Evolutionary conservation across 202 grass and related monocot genomes (phyloP).

Genomic region (Hordeum pubiflorum): DNA sequence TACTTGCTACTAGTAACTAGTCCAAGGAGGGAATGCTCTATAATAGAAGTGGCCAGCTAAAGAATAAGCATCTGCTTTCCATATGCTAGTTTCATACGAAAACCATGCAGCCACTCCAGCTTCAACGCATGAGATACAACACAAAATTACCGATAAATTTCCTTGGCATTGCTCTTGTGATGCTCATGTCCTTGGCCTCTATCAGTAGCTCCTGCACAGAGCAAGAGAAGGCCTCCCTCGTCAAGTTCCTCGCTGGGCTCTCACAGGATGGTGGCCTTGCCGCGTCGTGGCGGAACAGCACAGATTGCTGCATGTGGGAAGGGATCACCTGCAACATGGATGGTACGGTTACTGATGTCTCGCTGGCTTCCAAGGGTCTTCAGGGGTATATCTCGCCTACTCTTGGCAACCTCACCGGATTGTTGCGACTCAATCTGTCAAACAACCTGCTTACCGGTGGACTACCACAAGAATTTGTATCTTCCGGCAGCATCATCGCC

Average conservation of each 20-base stretch:
- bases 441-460: slow-evolving; percentile 18
- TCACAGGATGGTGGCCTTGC: not conserved
- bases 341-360: not conserved
- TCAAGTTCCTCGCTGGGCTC: not conserved
- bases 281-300: not conserved
- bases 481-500: slow-evolving; percentile 10
- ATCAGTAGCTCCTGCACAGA: not conserved
- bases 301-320: not conserved
- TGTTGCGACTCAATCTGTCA: slow-evolving; percentile 34
- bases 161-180: too few species aligned
- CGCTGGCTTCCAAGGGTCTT: not conserved
- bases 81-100: not conserved
- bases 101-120: not conserved
- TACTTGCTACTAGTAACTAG: too few species aligned
- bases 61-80: not conserved
- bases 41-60: not conserved
- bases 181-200: not conserved
- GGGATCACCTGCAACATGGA: not conserved
- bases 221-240: not conserved
- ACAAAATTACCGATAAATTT: too few species aligned
- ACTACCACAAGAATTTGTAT: slow-evolving; percentile 22
- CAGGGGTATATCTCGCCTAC: not conserved
- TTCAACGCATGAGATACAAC: not conserved
- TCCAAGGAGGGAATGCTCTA: not conserved
- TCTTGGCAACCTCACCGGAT: slow-evolving; percentile 23